phyloP scores from a whole-genome alignment of 768 basidiomycete species.

The Russula sp. region DNA sequence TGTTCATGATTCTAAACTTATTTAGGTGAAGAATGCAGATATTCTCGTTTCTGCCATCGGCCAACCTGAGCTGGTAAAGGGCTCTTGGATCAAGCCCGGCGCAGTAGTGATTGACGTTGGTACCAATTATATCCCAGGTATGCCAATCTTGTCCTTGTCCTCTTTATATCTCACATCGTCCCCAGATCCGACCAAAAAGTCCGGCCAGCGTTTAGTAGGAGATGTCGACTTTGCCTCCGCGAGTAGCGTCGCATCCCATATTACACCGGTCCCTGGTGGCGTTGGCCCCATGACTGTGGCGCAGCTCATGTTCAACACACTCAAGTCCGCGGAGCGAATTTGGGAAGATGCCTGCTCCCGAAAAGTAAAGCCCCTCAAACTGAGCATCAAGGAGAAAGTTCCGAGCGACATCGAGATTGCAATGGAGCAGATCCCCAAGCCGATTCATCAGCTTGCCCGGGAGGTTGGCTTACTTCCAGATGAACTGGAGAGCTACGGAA shows the following conservation, averaged over 20 bases:
- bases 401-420: constrained; percentile 97
- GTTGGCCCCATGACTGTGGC: constrained; percentile 99
- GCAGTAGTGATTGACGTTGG: constrained; percentile 97
- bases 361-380: constrained; percentile 70
- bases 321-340: constrained; percentile 73
- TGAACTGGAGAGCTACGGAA: constrained; percentile 91
- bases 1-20: neutral
- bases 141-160: constrained; percentile 27
- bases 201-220: constrained; percentile 91
- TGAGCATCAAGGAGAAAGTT: constrained; percentile 78
- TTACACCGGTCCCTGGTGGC: constrained; percentile 97
- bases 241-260: constrained; percentile 72
- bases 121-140: constrained; percentile 91
- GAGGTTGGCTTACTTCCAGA: constrained; percentile 84
- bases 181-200: constrained; percentile 82
- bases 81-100: constrained; percentile 92
- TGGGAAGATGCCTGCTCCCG: constrained; percentile 64
- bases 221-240: constrained; percentile 88
- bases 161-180: neutral
- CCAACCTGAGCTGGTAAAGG: constrained; percentile 82
- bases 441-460: constrained; percentile 70
- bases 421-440: constrained; percentile 90
- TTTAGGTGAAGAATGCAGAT: constrained; percentile 77
- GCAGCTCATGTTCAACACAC: constrained; percentile 93
- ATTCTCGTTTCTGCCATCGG: constrained; percentile 97